Evolutionary conservation across 371 early-diverging fungal genomes (phyloP).

Genomic region (Apophysomyces elegans): DNA sequence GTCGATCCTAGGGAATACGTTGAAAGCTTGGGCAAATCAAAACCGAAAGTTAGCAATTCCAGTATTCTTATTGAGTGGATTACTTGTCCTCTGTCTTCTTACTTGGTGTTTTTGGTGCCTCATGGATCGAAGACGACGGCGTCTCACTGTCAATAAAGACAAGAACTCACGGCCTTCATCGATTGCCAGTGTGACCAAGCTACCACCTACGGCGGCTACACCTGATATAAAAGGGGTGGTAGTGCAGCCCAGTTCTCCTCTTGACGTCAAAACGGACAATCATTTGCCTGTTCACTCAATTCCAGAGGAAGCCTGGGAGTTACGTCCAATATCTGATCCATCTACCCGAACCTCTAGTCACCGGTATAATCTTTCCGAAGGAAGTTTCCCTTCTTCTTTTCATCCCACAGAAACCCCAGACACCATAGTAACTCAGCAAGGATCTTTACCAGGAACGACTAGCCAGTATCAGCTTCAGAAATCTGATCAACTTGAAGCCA

Average conservation of each 20-base stretch:
- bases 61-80: slow-evolving; percentile 54
- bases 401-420: background rate
- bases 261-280: slow-evolving; percentile 11
- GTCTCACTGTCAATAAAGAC: slow-evolving; percentile 29
- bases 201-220: background rate
- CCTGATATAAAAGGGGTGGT: background rate
- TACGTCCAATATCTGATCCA: slow-evolving; percentile 7
- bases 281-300: background rate
- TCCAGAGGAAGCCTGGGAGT: slow-evolving; percentile 17
- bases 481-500: background rate
- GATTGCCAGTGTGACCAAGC: slow-evolving; percentile 13
- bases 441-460: background rate
- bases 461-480: background rate
- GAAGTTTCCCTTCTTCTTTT: slow-evolving; percentile 4
- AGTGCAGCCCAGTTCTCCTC: background rate
- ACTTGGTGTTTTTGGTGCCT: slow-evolving; percentile 38
- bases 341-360: slow-evolving; percentile 11
- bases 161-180: slow-evolving; percentile 47
- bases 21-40: slow-evolving; percentile 57
- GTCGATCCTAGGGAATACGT: slow-evolving; percentile 25
- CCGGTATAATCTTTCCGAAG: slow-evolving; percentile 18
- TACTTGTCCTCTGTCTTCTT: slow-evolving; percentile 40
- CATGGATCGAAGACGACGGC: slow-evolving; percentile 22
- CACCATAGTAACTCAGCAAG: slow-evolving; percentile 1
- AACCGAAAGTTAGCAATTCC: slow-evolving; percentile 62